Base-by-base conservation (phyloP, 148 eudicot species). In the Camellia japonica region DNA sequence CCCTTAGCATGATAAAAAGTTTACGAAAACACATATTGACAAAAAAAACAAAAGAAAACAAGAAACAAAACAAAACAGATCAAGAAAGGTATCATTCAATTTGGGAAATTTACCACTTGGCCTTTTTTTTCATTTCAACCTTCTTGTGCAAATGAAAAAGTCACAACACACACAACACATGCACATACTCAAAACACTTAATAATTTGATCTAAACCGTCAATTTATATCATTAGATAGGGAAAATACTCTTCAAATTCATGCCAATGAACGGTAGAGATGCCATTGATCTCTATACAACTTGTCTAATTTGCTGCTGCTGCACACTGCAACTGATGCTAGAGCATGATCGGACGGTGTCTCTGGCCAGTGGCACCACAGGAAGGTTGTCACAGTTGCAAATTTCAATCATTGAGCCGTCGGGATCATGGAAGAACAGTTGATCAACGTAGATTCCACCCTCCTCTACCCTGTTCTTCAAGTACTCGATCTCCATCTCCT, bases 371-470 rank as follows among this genome's bases (percentile, higher is more conserved):
- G 91, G 91, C 8, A 88, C 60, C 8, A 84, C 76, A 0, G 91
- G 89, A 3, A 88, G 79, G 79, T 82, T 84, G 14, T 88, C 82
- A 5, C 91, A 88, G 54, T 86, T 77, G 82, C 91, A 88, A 43
- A 88, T 80, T 71, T 88, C 91, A n/a, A 88, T 86, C 87, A 88
- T 84, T 15, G 79, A 73, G n/a, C 91, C 91, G 70, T 84, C 81
- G 3, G 91, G 91, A 68, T 88, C 91, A 23, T 88, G 91, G 80
- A 88, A 88, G 86, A 88, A 88, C 41, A 86, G 79, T 16, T 88
- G 91, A 78, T 86, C 89, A 4, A 88, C 89, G 16, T 41, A 62
- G 16, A 81, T 81, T 9, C 89, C 90, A 14, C 80, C 87, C 82
- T 88, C 91, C 18, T 60, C 80, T 1, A 88, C 89, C 64, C 66